Evolutionary conservation across 1,139 yeast species (phyloP), one percentile per base, ranked within the genome.

Genomic region (Geotrichum bryndzae): DNA sequence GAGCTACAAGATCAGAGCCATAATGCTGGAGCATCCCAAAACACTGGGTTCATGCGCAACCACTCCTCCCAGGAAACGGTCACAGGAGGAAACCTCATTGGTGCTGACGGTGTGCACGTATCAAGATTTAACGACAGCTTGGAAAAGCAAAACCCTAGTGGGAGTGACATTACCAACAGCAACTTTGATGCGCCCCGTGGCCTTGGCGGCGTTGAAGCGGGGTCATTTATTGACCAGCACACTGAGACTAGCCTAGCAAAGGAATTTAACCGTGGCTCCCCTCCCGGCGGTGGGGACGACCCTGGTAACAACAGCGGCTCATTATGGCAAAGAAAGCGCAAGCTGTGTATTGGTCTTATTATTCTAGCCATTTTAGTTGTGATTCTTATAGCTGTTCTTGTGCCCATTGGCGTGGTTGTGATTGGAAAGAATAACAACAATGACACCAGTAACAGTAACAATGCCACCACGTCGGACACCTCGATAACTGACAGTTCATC

Each of bases 361-460:
- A 51, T 64, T 5, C 45, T 68, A 10, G 66, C 63, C n/a, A 54
- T 60, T 7, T 35, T 70, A 22, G 18, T 70, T 15, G 62, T 67
- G 7, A 57, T 72, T 22, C 65, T 69, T 23, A 68, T 68, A 0
- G 75, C 73, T 3, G 69, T 73, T 25, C 64, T 73, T 51, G 65
- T 73, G 6, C 76, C 76, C 1, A 68, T 73, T 8, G 76, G 76
- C 2, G 51, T 73, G 27, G 56, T 73, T 6, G 73, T 72, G 6
- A 66, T 73, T 46, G 65, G 63, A 18, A 18, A 18, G 18, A 18
- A 18, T 27, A 66, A 67, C 48, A 56, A 64, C 33, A 33, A 58
- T 11, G 29, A 56, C 38, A 38, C 41, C 7, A 27, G 46, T 2
- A 53, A 38, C 33, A 31, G 31, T 25, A 41, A 51, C 6, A n/a